Evolutionary conservation across 768 basidiomycete genomes (phyloP), one percentile per base, ranked within the genome.

Genomic region (Tricholoma flavovirens): DNA sequence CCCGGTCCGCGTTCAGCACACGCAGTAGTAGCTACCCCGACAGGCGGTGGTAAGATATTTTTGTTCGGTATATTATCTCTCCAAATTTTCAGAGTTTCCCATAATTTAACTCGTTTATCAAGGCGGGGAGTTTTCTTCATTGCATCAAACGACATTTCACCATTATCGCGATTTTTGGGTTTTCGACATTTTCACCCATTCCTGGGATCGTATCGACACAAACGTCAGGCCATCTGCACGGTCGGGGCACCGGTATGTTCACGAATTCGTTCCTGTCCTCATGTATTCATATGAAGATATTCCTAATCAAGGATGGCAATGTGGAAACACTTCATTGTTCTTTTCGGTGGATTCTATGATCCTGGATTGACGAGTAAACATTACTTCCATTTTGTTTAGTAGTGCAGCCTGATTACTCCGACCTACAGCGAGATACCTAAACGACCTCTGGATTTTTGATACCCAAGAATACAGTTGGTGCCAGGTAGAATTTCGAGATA

Each of bases 311-410:
- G 90, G 33, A 93, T 94, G 90, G 87, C 87, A 0, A 73, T 88
- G 43, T 96, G 90, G 90, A 96, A 95, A 66, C 88, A 95, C 52
- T 83, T 79, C 54, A 81, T 95, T 24, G 78, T 95, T 35, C 75
- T 96, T 0, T 97, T 95, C 65, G 94, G 93, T 4, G 93, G 93
- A 1, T 95, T 95, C 67, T 87, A 90, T 59, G 92, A 95, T 65
- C 88, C 90, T 1, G 93, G 93, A 2, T 73, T 89, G 48, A 83
- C 83, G 43, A 95, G 90, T 90, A 62, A 49, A 81, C 29, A 26
- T 22, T 36, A 11, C 12, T 35, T 7, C 11, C 48, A 7, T 26
- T 30, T 6, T n/a, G n/a, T 14, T 12, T 29, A 43, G 5, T 24
- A 24, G 24, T 26, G 3, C 5, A 26, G 24, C 24, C 24, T 26